A percentile compares a stretch with the other conserved stretches of the same genome.
phyloP scores from a whole-genome alignment of 805 yeast species.

The Cyberlindnera sargentensis region DNA sequence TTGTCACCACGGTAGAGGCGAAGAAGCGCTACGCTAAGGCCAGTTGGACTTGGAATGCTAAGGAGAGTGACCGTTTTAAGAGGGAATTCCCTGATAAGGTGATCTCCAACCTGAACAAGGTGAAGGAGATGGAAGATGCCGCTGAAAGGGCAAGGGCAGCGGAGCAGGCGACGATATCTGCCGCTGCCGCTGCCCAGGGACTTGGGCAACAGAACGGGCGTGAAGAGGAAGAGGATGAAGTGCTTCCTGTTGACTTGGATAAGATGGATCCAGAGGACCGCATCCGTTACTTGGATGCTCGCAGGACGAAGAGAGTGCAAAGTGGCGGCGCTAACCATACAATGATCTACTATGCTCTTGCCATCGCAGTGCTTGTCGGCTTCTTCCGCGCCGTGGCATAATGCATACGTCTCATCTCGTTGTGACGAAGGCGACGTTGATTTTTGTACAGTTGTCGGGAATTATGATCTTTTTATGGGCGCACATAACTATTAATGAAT shows the following conservation, averaged over 20 bases:
- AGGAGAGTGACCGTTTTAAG: slow-evolving; percentile 49
- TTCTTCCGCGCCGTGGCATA: slow-evolving; percentile 13
- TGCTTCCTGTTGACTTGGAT: slow-evolving; percentile 27
- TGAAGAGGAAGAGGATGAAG: slow-evolving; percentile 19
- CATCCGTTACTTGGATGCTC: slow-evolving; percentile 36
- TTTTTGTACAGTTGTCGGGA: no score
- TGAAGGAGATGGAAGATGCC: slow-evolving; percentile 17
- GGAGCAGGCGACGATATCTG: slow-evolving; percentile 6
- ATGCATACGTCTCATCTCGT: no score
- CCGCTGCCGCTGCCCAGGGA: not conserved
- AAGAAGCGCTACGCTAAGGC: slow-evolving; percentile 51
- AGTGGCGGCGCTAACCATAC: slow-evolving; percentile 1
- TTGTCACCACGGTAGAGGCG: slow-evolving; percentile 52
- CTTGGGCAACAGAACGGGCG: slow-evolving; percentile 19
- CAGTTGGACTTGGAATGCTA: slow-evolving; percentile 54
- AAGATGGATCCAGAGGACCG: slow-evolving; percentile 54
- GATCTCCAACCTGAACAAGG: slow-evolving; percentile 25
- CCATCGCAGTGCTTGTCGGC: slow-evolving; percentile 25
- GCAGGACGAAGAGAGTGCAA: slow-evolving; percentile 6
- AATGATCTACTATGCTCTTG: slow-evolving; percentile 26
- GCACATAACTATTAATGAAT: no score
- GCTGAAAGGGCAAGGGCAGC: slow-evolving; percentile 5
- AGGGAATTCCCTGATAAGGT: slow-evolving; percentile 66
- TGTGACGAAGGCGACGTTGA: no score
- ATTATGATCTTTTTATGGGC: no score